These are phyloP conservation scores for Avena eriantha DNA, from an alignment of 176 grass and related monocot species.

Conservation along the genomic window DNA sequence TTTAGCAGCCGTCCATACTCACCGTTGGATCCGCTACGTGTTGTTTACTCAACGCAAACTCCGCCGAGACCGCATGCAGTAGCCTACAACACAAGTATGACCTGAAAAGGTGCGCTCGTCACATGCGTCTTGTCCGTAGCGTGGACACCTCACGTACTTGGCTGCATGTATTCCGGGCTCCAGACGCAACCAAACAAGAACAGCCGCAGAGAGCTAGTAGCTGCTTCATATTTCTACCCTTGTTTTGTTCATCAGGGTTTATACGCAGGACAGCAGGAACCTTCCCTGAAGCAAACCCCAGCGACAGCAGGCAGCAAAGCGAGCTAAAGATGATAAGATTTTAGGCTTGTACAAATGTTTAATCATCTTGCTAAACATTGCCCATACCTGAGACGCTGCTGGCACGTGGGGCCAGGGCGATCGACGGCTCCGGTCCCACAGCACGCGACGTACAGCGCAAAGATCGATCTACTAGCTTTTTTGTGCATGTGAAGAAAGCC, in stretches of 20 bases:
- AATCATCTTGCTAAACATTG: not conserved
- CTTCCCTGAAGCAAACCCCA: conserved; percentile 51
- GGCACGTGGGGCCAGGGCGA: conserved; percentile 38
- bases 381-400: not conserved
- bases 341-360: not conserved
- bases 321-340: not conserved
- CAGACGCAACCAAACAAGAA: conserved; percentile 35
- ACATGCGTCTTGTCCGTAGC: conserved; percentile 54
- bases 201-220: conserved; percentile 11
- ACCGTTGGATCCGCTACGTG: not conserved
- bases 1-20: too few relatives aligned
- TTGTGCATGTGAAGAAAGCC: conserved; percentile 49
- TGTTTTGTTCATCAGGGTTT: not conserved
- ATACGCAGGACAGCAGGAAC: not conserved
- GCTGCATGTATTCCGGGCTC: conserved; percentile 49
- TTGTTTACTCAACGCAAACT: conserved; percentile 6
- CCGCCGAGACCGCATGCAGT: not conserved
- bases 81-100: not conserved
- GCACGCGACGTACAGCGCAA: conserved; percentile 46
- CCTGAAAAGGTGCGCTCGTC: conserved; percentile 44
- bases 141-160: conserved; percentile 45
- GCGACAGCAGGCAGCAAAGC: not conserved
- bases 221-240: not conserved
- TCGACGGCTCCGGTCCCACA: not conserved
- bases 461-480: conserved; percentile 29